Conservation (phyloP, 1,284 basidiomycete species). For the Naganishia cerealis region DNA sequence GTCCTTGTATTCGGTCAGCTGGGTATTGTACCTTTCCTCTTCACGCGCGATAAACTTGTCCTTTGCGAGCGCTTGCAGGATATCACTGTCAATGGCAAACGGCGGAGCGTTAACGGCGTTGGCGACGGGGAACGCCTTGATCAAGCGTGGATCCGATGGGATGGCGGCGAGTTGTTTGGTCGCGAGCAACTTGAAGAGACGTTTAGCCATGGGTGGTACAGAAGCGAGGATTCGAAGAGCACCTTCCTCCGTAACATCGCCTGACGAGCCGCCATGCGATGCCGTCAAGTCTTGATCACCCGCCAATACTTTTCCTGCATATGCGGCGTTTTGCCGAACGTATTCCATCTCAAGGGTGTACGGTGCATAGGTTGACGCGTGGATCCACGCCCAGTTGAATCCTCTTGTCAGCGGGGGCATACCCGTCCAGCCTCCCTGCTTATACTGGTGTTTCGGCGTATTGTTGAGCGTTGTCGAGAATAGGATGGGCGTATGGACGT, state of each 20-base stretch:
- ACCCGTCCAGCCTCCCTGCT: conserved; percentile 35
- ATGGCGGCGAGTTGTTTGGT: conserved; percentile 65
- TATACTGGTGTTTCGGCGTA: conserved; percentile 41
- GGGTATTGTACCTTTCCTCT: conserved; percentile 74
- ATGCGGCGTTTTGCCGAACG: conserved; percentile 43
- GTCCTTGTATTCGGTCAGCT: conserved; percentile 84
- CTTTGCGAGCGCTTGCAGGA: conserved; percentile 47
- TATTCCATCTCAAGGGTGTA: conserved; percentile 74
- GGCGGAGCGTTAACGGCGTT: conserved; percentile 42
- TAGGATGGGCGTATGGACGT: conserved; percentile 73
- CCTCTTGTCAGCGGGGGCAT: conserved; percentile 54
- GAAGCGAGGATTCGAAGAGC: conserved; percentile 78
- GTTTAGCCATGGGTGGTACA: conserved; percentile 81
- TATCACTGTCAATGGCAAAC: conserved; percentile 50
- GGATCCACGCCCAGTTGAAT: conserved; percentile 84
- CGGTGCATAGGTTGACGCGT: conserved; percentile 74
- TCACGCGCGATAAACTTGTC: conserved; percentile 83
- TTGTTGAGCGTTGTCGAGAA: conserved; percentile 57
- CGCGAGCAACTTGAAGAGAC: conserved; percentile 70
- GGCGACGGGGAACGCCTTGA: conserved; percentile 33
- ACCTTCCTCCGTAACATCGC: conserved; percentile 72
- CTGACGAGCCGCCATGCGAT: conserved; percentile 41
- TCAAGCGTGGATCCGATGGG: conserved; percentile 47
- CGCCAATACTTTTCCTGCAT: conserved; percentile 36
- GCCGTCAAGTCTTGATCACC: conserved; percentile 34